Base-by-base conservation (phyloP, 306 rosid genomes). In the Fagus crenata region DNA sequence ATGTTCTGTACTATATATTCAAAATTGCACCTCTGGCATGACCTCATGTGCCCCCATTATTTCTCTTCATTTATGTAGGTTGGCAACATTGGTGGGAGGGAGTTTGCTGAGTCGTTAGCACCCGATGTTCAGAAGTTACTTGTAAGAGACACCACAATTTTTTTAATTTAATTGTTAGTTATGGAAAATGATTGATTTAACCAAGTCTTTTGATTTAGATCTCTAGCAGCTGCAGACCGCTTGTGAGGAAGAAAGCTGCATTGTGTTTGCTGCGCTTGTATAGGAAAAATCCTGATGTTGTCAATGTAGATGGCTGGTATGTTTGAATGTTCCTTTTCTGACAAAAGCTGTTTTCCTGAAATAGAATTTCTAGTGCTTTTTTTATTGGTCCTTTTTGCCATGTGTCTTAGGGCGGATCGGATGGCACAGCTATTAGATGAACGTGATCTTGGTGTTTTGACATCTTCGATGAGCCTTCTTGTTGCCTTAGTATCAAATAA, bases 21-120 rank as follows among this genome's bases (percentile, higher is more conserved):
- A 31, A 75, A 55, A 7, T 49, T 78, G 28, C 63, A 31, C 22
- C 65, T 42, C 39, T 67, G 72, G 33, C 55, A 46, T 69, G 58
- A 67, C 78, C 42, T 73, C 69, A 78, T 77, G 67, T 68, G 54
- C 67, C 71, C 74, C 78, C 70, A 43, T 76, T 70, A 14, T 78
- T 69, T 43, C 70, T 83, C 55, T 82, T 80, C 67, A 54, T 75
- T 74, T 78, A 46, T 74, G 81, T 69, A 96, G 99, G 99, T 96
- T 88, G 99, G 99, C 80, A 96, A 96, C 89, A 96, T 96, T 83
- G 99, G 99, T 17, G 99, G 99, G 46, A 90, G 99, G 86, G 99
- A 96, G 76, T 96, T 96, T 69, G 98, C 99, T 0, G 99, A 96
- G 93, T 96, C 99, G 33, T 92, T 96, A 81, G 96, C 99, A 71